Conservation (phyloP, 2,329 filamentous ascomycete species). For the Aspergillus sp. region DNA sequence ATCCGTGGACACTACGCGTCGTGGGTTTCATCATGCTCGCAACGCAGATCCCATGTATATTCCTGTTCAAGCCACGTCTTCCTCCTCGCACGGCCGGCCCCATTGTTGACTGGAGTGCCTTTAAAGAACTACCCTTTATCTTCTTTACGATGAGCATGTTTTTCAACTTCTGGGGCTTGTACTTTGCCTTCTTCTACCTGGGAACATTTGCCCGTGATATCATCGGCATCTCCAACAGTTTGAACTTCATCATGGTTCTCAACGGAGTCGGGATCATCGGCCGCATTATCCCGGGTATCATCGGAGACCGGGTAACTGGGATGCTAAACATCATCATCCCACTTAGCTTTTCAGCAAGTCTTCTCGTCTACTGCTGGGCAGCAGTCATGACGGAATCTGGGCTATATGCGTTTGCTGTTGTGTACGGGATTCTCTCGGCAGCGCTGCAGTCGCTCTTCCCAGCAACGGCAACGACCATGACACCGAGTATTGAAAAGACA, state of each 20-base stretch:
- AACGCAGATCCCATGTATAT: conserved; percentile 37
- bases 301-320: conserved; percentile 52
- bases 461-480: conserved; percentile 4
- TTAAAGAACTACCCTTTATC: conserved; percentile 53
- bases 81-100: conserved; percentile 42
- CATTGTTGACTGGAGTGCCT: conserved; percentile 53
- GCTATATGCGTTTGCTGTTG: conserved; percentile 40
- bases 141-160: conserved; percentile 45
- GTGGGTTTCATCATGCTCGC: conserved; percentile 43
- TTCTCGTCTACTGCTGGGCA: conserved; percentile 55
- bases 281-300: conserved; percentile 49
- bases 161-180: conserved; percentile 48
- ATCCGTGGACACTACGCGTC: conserved; percentile 41
- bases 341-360: conserved; percentile 40
- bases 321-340: conserved; percentile 55
- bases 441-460: conserved; percentile 10
- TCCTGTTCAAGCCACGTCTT: conserved; percentile 1
- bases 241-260: conserved; percentile 53
- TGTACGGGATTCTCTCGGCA: conserved; percentile 32
- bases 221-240: conserved; percentile 43
- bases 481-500: conserved; percentile 3
- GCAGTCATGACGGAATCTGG: conserved; percentile 38
- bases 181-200: conserved; percentile 59
- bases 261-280: conserved; percentile 54
- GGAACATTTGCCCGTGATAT: conserved; percentile 45